A percentile compares a stretch with the other conserved stretches of the same genome.
phyloP scores from a whole-genome alignment of 2,329 filamentous ascomycete species.

The Thyridium curvatum region DNA sequence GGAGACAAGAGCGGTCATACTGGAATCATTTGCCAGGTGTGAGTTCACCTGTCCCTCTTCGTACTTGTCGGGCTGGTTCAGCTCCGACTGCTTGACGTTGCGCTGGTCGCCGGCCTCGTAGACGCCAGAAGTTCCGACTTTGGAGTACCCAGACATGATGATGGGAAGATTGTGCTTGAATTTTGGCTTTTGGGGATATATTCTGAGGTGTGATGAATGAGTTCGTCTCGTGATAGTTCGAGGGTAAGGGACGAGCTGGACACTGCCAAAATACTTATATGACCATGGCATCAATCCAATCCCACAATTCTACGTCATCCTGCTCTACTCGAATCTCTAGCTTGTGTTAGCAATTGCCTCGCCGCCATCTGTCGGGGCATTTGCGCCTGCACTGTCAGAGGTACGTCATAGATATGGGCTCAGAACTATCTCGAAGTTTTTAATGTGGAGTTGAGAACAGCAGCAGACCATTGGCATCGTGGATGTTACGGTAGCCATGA shows the following conservation, averaged over 20 bases:
- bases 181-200: neutral
- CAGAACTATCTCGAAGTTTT: no score
- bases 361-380: no score
- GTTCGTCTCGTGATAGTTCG: neutral
- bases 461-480: no score
- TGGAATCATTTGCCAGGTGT: constrained; percentile 65
- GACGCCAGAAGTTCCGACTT: constrained; percentile 57
- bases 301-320: neutral
- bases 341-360: no score
- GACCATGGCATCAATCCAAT: neutral
- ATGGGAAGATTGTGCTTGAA: neutral
- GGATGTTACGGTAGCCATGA: no score
- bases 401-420: neutral
- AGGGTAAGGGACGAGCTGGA: neutral
- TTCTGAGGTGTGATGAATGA: neutral
- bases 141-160: constrained; percentile 41
- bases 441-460: no score
- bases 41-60: constrained; percentile 67
- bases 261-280: neutral
- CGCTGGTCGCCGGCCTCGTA: constrained; percentile 77
- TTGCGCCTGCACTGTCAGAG: neutral
- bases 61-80: constrained; percentile 50
- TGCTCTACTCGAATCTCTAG: neutral
- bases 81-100: constrained; percentile 49
- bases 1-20: constrained; percentile 32